These are phyloP conservation scores for Nicotiana paniculata DNA, from an alignment of 257 asterid genomes.

Conservation along the genomic window DNA sequence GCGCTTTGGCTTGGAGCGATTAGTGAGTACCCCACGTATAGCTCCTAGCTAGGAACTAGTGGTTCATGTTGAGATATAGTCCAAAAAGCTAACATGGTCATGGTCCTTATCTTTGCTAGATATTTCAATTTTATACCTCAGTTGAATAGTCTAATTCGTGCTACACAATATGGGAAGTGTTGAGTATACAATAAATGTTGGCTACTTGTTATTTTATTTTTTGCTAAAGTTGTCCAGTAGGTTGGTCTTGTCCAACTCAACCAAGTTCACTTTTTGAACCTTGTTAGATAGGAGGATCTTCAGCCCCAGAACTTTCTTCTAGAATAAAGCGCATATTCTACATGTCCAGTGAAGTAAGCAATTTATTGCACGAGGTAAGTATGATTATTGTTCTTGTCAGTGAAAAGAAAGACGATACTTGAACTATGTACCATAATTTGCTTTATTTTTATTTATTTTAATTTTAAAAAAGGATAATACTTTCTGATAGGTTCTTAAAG, in stretches of 20 bases:
- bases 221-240: not conserved
- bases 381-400: not conserved
- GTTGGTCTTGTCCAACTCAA: not conserved
- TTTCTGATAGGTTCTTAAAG: too few relatives aligned
- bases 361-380: conserved; percentile 86
- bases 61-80: not conserved
- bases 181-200: not conserved
- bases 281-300: conserved; percentile 48
- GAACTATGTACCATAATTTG: not conserved
- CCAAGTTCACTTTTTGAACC: not conserved
- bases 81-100: not conserved
- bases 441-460: too few relatives aligned
- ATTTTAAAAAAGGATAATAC: too few relatives aligned
- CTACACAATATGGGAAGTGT: not conserved
- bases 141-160: not conserved
- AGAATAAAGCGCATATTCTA: conserved; percentile 84
- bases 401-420: not conserved
- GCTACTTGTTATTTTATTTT: not conserved
- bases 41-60: not conserved
- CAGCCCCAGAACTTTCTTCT: conserved; percentile 65
- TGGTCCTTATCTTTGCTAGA: not conserved
- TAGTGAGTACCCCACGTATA: not conserved
- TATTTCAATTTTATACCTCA: not conserved
- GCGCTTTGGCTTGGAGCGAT: not conserved
- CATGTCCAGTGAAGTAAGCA: conserved; percentile 96